A percentile compares a stretch with the other conserved stretches of the same genome.
phyloP scores from a whole-genome alignment of 164 flowering plant genomes.

The Saururus chinensis region DNA sequence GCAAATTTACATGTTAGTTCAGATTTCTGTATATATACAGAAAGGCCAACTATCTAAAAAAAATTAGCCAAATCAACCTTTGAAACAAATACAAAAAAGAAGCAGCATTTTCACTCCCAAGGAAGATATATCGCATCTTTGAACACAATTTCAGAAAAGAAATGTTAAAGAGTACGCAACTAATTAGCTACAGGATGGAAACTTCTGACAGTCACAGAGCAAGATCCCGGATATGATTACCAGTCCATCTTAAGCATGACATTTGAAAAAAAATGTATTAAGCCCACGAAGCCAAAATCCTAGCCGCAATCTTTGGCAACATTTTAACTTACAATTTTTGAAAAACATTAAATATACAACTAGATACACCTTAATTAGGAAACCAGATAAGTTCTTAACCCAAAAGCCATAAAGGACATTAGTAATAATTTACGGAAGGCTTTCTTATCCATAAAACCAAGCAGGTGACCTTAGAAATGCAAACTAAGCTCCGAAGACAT shows the following conservation, averaged over 20 bases:
- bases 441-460: no score
- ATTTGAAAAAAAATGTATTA: no score
- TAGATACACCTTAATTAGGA: no score
- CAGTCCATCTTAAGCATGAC: no score
- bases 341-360: no score
- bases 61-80: background rate
- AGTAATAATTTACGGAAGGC: no score
- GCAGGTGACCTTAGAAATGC: background rate
- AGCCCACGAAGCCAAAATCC: no score
- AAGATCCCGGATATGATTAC: no score
- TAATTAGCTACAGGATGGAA: background rate
- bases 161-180: background rate
- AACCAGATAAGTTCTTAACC: no score
- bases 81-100: background rate
- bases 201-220: background rate
- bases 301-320: no score
- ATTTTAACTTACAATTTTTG: no score
- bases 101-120: background rate
- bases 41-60: background rate
- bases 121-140: background rate
- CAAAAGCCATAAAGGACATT: no score
- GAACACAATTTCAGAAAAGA: background rate
- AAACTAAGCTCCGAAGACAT: background rate
- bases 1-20: constrained; percentile 9
- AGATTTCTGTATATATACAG: background rate